phyloP scores from a whole-genome alignment of 306 rosid species.

The Inga oerstediana region DNA sequence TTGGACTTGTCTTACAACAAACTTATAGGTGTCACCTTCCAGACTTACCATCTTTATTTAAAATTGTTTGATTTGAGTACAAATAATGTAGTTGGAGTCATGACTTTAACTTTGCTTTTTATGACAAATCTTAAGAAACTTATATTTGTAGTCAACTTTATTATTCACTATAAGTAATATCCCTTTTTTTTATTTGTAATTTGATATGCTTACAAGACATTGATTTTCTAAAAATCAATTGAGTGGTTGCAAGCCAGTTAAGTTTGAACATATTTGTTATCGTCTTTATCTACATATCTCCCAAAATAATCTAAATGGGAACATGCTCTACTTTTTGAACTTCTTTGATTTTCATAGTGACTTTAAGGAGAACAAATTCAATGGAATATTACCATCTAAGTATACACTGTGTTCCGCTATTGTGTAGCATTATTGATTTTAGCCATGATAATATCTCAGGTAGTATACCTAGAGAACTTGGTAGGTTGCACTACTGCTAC shows the following conservation, averaged over 20 bases:
- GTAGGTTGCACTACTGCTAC: background rate
- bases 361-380: too few species aligned
- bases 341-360: background rate
- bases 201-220: background rate
- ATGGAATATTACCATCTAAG: background rate
- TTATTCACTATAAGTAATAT: background rate
- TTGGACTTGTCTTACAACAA: background rate
- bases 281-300: background rate
- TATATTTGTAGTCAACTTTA: background rate
- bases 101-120: background rate
- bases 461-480: background rate
- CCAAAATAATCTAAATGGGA: background rate
- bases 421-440: background rate
- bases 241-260: background rate
- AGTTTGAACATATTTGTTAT: background rate
- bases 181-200: background rate
- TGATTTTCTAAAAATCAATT: background rate
- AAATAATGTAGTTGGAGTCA: background rate
- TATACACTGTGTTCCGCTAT: background rate
- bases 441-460: background rate
- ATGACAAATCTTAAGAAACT: background rate
- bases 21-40: too few species aligned
- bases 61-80: too few species aligned
- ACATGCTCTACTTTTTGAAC: background rate
- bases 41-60: too few species aligned